Conservation (phyloP, 148 eudicot species). For the Silene uniflora region DNA sequence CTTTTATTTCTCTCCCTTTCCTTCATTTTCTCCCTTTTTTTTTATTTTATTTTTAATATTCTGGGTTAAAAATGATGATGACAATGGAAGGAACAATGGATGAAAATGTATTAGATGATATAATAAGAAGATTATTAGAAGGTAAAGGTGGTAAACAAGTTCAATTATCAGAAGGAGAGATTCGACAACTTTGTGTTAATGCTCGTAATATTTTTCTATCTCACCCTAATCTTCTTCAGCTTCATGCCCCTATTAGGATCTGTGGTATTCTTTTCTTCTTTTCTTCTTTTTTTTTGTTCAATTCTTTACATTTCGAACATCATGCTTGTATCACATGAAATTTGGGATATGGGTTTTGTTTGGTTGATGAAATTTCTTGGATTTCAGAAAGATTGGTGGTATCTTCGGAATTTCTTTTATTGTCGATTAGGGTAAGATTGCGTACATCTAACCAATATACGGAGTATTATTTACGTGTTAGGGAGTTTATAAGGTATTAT, state of each 20-base stretch:
- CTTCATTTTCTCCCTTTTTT: neutral
- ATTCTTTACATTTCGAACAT: conserved; percentile 22
- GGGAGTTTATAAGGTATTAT: no score
- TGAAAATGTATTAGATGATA: conserved; percentile 61
- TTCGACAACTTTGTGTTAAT: conserved; percentile 76
- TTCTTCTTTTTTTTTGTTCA: neutral
- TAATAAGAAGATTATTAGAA: conserved; percentile 70
- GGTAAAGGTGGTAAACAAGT: conserved; percentile 82
- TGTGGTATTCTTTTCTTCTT: conserved; percentile 63
- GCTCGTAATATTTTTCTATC: conserved; percentile 71
- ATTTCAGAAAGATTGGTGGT: neutral
- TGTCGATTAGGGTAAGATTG: neutral
- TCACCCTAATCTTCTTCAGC: conserved; percentile 88
- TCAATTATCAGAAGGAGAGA: conserved; percentile 82
- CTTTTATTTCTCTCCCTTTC: neutral
- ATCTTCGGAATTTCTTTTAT: neutral
- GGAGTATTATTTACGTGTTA: no score
- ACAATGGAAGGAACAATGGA: conserved; percentile 88
- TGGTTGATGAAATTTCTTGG: neutral
- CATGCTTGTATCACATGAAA: neutral
- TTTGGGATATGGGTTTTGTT: neutral
- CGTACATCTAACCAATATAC: neutral
- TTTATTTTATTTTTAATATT: neutral
- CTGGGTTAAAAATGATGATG: conserved; percentile 51
- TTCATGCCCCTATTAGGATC: conserved; percentile 80